A percentile compares a stretch with the other conserved stretches of the same genome.
Conservation (phyloP, 768 basidiomycete species). For the Terana coerulea region DNA sequence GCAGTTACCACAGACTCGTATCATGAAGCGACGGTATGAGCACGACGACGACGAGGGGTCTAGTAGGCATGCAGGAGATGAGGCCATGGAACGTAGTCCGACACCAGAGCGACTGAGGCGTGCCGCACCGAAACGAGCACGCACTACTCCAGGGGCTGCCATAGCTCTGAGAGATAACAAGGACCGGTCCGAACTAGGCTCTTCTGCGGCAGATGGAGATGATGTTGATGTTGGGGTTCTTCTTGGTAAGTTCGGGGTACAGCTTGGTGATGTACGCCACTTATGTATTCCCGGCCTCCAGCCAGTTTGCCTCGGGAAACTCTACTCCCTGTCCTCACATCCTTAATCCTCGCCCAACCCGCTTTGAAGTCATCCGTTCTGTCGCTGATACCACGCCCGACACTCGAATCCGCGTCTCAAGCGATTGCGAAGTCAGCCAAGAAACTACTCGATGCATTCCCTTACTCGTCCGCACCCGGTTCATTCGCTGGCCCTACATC, state of each 20-base stretch:
- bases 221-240: slow-evolving; percentile 79
- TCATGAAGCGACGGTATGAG: slow-evolving; percentile 64
- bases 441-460: slow-evolving; percentile 78
- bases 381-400: slow-evolving; percentile 81
- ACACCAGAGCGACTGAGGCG: slow-evolving; percentile 78
- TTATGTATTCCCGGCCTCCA: slow-evolving; percentile 27
- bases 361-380: slow-evolving; percentile 67
- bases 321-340: slow-evolving; percentile 66
- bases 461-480: slow-evolving; percentile 61
- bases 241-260: slow-evolving; percentile 51
- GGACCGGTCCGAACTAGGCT: slow-evolving; percentile 47
- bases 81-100: slow-evolving; percentile 82
- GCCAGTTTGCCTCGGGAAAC: slow-evolving; percentile 79
- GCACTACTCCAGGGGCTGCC: slow-evolving; percentile 35
- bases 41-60: slow-evolving; percentile 60
- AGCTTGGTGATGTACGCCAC: slow-evolving; percentile 3
- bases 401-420: slow-evolving; percentile 69
- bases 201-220: slow-evolving; percentile 41
- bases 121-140: slow-evolving; percentile 63
- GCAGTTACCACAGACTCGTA: slow-evolving; percentile 39
- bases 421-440: slow-evolving; percentile 64
- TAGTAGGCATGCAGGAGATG: slow-evolving; percentile 42
- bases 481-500: slow-evolving; percentile 29
- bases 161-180: slow-evolving; percentile 34
- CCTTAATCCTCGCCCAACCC: slow-evolving; percentile 65